Percentiles rank a stretch among this genome's conserved stretches.
phyloP scores from a whole-genome alignment of 1,284 basidiomycete genomes.

The Salmacisia buchloeana region DNA sequence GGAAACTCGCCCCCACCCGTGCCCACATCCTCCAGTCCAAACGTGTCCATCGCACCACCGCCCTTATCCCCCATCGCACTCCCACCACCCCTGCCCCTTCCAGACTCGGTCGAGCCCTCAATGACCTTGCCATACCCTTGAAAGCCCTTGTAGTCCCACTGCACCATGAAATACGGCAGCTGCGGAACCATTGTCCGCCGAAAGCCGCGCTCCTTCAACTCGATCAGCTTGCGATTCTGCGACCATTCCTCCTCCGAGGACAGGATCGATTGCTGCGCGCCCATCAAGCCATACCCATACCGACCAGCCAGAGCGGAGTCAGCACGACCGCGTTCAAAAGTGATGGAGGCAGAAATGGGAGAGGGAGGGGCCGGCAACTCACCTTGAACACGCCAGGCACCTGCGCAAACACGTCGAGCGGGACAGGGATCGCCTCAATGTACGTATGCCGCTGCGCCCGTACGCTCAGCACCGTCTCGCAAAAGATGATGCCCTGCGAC shows the following conservation, averaged over 20 bases:
- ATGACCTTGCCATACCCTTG: slow-evolving; percentile 69
- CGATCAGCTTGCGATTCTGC: slow-evolving; percentile 91
- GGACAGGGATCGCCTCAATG: slow-evolving; percentile 84
- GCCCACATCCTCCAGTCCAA: slow-evolving; percentile 64
- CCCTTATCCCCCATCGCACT: slow-evolving; percentile 49
- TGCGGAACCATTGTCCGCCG: slow-evolving; percentile 70
- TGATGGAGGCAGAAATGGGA: no score
- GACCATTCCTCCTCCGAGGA: slow-evolving; percentile 92
- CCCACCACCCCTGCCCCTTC: no score
- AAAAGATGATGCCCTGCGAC: slow-evolving; percentile 85
- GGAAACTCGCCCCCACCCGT: slow-evolving; percentile 21
- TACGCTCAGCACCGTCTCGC: slow-evolving; percentile 80
- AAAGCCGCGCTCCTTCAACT: slow-evolving; percentile 63
- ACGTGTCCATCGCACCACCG: slow-evolving; percentile 62
- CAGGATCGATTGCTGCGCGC: slow-evolving; percentile 74
- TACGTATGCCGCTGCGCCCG: slow-evolving; percentile 82
- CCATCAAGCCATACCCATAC: no score
- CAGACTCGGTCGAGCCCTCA: slow-evolving; percentile 49
- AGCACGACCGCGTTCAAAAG: no score
- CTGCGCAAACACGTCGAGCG: slow-evolving; percentile 73
- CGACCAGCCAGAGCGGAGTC: no score
- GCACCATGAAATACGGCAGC: slow-evolving; percentile 96
- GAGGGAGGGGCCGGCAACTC: slow-evolving; percentile 17
- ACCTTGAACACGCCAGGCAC: slow-evolving; percentile 91
- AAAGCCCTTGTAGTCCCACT: slow-evolving; percentile 86